Base-by-base conservation (phyloP, 106 monocot genomes). In the Platanthera guangdongensis region DNA sequence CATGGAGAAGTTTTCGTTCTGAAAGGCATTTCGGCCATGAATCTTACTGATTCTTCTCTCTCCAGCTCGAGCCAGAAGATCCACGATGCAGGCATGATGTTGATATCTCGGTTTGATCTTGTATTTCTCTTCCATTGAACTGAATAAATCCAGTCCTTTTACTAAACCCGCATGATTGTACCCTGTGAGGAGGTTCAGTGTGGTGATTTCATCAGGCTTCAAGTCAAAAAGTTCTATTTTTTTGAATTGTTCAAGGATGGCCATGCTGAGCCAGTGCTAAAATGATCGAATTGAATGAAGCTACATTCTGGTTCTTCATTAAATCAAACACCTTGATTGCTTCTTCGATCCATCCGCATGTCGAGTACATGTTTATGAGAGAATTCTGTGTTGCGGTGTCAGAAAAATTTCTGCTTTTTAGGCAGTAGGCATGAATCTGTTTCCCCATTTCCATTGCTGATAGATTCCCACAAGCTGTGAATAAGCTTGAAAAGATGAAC, bases 151-250 rank as follows among this genome's bases (percentile, higher is more conserved):
- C 21, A 83, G 18, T 48, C 75, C 79, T 79, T 52, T 15, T 57
- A 79, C 18, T 14, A 76, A 52, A 1, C 79, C 76, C 3, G 83
- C 76, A 83, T 83, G 83, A 57, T 83, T 83, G 51, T 76, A 79
- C 39, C 79, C 79, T 28, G 79, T 79, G 52, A 76, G 76, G 7
- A 83, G 79, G 25, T 79, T 83, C 47, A 79, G 22, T 12, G 72
- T 57, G 51, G 79, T 83, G 51, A 79, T 52, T 14, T 75, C 76
- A 76, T 83, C 79, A 47, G 83, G 83, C 51, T 48, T 71, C 16
- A 57, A 15, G 64, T 78, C 71, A 47, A 50, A 4, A 49, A 71
- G 0, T 50, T 75, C 68, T 75, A 75, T 78, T 32, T 25, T 74
- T 50, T 46, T 79, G 49, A 63, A 80, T 51, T 62, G 52, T 48